phyloP scores from a whole-genome alignment of 2,329 filamentous ascomycete species.

The Trematosphaeria pertusa region DNA sequence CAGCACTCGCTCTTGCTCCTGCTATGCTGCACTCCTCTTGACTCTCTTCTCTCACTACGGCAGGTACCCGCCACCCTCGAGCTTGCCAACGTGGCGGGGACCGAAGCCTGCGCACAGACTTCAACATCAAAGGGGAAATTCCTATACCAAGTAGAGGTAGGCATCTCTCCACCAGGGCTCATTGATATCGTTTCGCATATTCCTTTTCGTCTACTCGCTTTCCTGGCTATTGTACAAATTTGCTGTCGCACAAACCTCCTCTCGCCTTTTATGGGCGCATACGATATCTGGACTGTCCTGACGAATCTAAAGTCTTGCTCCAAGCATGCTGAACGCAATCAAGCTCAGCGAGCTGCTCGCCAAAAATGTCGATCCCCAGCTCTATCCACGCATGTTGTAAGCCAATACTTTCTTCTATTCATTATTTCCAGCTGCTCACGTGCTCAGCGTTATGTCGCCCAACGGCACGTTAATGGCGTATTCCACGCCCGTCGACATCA shows the following conservation, averaged over 20 bases:
- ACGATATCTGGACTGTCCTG: too few species aligned
- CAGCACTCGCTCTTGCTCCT: background rate
- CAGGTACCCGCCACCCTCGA: slow-evolving; percentile 17
- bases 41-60: background rate
- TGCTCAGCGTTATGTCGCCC: slow-evolving; percentile 55
- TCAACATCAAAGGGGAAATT: background rate
- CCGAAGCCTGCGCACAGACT: slow-evolving; percentile 11
- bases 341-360: slow-evolving; percentile 53
- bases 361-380: slow-evolving; percentile 50
- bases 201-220: too few species aligned
- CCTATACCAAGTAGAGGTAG: slow-evolving; percentile 5
- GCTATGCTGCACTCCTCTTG: slow-evolving; percentile 6
- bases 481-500: slow-evolving; percentile 56
- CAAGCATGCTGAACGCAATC: slow-evolving; percentile 51
- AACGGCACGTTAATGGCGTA: slow-evolving; percentile 60
- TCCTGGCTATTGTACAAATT: too few species aligned
- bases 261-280: too few species aligned
- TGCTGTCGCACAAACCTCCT: too few species aligned
- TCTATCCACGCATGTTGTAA: slow-evolving; percentile 53
- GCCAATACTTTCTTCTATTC: background rate
- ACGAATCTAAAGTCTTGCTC: slow-evolving; percentile 8
- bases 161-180: slow-evolving; percentile 3
- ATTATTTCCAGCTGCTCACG: slow-evolving; percentile 12
- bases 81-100: slow-evolving; percentile 18
- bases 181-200: too few species aligned